Base-by-base conservation (phyloP, 139 green algal genomes). In the Choricystis sp. region DNA sequence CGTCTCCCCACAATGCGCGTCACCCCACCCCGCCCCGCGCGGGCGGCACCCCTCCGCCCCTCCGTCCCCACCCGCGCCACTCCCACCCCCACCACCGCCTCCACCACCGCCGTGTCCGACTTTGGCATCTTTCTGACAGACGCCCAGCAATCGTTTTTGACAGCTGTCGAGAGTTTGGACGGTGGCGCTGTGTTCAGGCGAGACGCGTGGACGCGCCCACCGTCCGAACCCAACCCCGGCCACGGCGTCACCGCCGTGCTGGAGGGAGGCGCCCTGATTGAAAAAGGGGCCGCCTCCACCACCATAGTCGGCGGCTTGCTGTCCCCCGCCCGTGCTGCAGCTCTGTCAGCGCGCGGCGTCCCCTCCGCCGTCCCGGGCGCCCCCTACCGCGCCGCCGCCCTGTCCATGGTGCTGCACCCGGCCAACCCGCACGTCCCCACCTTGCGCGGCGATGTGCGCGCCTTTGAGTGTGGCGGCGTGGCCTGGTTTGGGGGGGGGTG, bases 351-450 rank as follows among this genome's bases (percentile, higher is more conserved):
- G 27, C 71, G 86, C 2, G 69, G 55, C 30, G 81, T 95, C 25
- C 79, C 90, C 67, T 72, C 81, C 0, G 60, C 63, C 16, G 9
- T 16, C 9, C 86, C 85, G 4, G 88, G 88, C 0, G 77, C 94
- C 66, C 49, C 69, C 1, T 98, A 97, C 73, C 75, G 78, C 27
- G 91, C 73, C 74, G 89, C 83, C 0, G 89, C 92, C 16, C 79
- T 99, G 70, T 93, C 81, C 0, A 81, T 97, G 3, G 92, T 99
- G 55, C 96, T 95, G 72, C 92, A 98, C 77, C 66, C 77, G 14
- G 73, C 74, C 0, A 79, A 91, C 63, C 93, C 93, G 16, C 69
- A 85, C 24, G 86, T 96, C 9, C 93, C 93, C 30, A 99, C 93
- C 16, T 82, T 99, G 61, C 70, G 93, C 0, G 88, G 86, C 16